These are phyloP conservation scores for Solanum dulcamara DNA, from an alignment of 257 asterid genomes.

Conservation along the genomic window DNA sequence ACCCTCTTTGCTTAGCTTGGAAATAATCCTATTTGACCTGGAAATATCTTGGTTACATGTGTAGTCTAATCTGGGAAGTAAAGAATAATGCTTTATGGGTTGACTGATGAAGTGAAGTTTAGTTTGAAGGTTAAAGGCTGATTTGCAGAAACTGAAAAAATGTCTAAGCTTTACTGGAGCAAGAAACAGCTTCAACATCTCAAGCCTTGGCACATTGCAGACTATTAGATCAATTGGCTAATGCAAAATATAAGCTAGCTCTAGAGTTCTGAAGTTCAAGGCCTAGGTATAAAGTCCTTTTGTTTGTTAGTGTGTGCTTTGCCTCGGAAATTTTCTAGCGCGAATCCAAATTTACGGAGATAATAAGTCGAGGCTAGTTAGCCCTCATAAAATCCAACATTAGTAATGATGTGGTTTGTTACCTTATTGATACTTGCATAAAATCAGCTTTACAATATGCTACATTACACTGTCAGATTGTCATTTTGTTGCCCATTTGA, in stretches of 20 bases:
- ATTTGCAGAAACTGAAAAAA: neutral
- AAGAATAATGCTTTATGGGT: constrained; percentile 1
- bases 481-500: neutral
- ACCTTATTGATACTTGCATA: neutral
- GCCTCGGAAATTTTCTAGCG: neutral
- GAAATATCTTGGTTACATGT: constrained; percentile 24
- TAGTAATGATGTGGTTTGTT: neutral
- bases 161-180: neutral
- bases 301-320: neutral
- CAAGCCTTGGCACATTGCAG: neutral
- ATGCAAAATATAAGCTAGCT: neutral
- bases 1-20: constrained; percentile 28
- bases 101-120: neutral
- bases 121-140: neutral
- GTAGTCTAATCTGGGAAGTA: constrained; percentile 26
- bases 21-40: constrained; percentile 33
- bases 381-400: neutral
- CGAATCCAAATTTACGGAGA: neutral
- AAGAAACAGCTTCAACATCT: neutral
- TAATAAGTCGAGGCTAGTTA: neutral
- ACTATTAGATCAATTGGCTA: neutral
- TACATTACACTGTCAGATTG: no score
- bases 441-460: neutral
- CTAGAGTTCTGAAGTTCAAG: neutral
- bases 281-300: neutral